phyloP scores from a whole-genome alignment of 176 grass and related monocot species.

The Zea mays region Zm-B73-REFERENCE-NAM-5.0 NC_050103.1:122824001-122824500 shows the following conservation, averaged over 20 bases:
- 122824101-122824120: conserved; percentile 21
- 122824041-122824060: neutral
- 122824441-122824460: too few relatives aligned
- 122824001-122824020: neutral
- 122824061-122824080: conserved; percentile 50
- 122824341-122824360: too few relatives aligned
- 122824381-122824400: too few relatives aligned
- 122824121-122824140: conserved; percentile 20
- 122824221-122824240: neutral
- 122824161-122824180: conserved; percentile 21
- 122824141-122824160: conserved; percentile 30
- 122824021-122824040: neutral
- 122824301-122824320: too few relatives aligned
- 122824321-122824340: too few relatives aligned
- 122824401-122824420: too few relatives aligned
- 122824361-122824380: too few relatives aligned
- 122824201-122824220: neutral
- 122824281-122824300: too few relatives aligned
- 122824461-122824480: too few relatives aligned
- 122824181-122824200: conserved; percentile 42
- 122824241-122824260: neutral
- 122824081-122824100: conserved; percentile 31
- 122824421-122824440: too few relatives aligned
- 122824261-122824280: too few relatives aligned
- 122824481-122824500: too few relatives aligned